These are phyloP conservation scores for Trypanosoma theileri DNA, from an alignment of 208 protist species.

Conservation along the genomic window DNA sequence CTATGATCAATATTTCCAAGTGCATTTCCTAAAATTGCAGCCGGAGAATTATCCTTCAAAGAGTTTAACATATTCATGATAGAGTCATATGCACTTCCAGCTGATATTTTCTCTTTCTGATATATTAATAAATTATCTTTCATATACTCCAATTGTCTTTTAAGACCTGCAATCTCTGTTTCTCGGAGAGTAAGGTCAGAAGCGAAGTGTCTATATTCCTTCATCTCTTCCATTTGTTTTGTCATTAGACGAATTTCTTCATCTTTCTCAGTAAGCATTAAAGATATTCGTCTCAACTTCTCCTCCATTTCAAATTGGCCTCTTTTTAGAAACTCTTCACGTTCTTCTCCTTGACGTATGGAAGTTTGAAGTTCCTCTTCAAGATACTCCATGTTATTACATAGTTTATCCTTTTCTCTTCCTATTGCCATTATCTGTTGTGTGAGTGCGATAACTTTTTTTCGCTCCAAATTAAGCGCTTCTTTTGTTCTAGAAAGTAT, in stretches of 20 bases:
- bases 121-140: slow-evolving; percentile 3
- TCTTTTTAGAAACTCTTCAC: neutral
- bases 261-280: slow-evolving; percentile 4
- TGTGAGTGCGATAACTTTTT: slow-evolving; percentile 5
- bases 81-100: slow-evolving; percentile 9
- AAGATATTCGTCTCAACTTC: neutral
- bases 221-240: neutral
- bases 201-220: neutral
- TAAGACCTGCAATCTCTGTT: slow-evolving; percentile 17
- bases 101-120: neutral
- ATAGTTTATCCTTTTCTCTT: slow-evolving; percentile 13
- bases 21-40: neutral
- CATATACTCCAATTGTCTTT: slow-evolving; percentile 14
- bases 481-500: neutral
- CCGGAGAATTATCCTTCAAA: slow-evolving; percentile 6
- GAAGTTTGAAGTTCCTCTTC: slow-evolving; percentile 4
- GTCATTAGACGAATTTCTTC: slow-evolving; percentile 2
- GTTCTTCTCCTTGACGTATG: neutral
- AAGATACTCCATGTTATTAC: slow-evolving; percentile 3
- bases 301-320: neutral
- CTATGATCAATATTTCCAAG: slow-evolving; percentile 17
- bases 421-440: neutral
- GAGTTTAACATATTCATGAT: slow-evolving; percentile 9
- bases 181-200: slow-evolving; percentile 5
- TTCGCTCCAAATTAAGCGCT: slow-evolving; percentile 1